Base-by-base conservation (phyloP, 176 grass and related monocot genomes). In the Carex kokanica region DNA sequence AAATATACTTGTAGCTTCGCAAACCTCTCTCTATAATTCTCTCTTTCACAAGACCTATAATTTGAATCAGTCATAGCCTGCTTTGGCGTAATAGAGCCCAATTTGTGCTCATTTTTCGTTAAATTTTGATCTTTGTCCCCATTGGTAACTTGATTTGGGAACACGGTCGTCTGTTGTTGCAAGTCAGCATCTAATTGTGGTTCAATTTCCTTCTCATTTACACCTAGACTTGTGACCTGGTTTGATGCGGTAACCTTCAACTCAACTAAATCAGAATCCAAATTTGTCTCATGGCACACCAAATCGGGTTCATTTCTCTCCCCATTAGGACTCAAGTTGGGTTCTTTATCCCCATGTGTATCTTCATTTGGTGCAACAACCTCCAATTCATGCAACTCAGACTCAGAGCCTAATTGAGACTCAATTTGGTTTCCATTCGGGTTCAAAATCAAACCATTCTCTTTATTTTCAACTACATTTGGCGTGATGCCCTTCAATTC, bases 1-100 rank as follows among this genome's bases (percentile, higher is more conserved):
- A 93, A 88, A 71, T 87, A 94, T 82, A 84, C 63, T 52, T 98
- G 92, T 74, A 98, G 82, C 54, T 84, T 85, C 59, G 85, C 71
- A 70, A 88, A 98, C 77, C 95, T 92, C 83, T 91, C 89, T 36
- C 81, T 91, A 87, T 86, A 95, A 86, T 77, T 77, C 51, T 77
- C 73, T 77, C 73, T 77, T 93, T 88, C 49, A 85, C 58, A 80
- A 47, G 86, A 53, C 84, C 84, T 51, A 69, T 27, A 32, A 72
- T 86, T 88, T 55, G 59, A 27, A 57, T 63, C 55, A 36, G 56
- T 21, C 57, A 40, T 61, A 38, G 17, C n/a, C 49, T 55, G 24
- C 23, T 32, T 77, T 55, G 47, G 10, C 31, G 13, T 53, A 51
- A 32, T 55, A 31, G 24, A 31, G 12, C 24, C 24, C 13, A 54